Conservation (phyloP, 257 asterid species). For the Cruciata laevipes region DNA sequence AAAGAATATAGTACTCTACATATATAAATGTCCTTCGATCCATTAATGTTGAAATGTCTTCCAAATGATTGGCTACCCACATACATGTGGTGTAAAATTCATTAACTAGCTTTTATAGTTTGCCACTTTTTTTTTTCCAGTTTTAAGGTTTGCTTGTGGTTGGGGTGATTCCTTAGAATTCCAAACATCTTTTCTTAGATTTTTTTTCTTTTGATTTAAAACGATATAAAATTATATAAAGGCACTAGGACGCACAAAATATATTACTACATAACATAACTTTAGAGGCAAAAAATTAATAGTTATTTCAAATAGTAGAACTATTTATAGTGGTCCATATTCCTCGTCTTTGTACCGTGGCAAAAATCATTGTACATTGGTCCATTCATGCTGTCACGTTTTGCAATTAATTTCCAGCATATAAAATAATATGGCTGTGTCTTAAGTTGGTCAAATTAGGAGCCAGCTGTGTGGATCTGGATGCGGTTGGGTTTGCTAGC, state of each 20-base stretch:
- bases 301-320: not conserved
- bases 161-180: not conserved
- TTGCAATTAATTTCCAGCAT: not conserved
- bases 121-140: slow-evolving; percentile 6
- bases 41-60: slow-evolving; percentile 11
- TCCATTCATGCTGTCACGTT: slow-evolving; percentile 9
- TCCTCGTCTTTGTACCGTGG: slow-evolving; percentile 3
- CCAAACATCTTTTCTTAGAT: not conserved
- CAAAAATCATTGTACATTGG: slow-evolving; percentile 6
- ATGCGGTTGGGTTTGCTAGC: not conserved
- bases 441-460: not conserved
- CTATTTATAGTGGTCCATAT: slow-evolving; percentile 3
- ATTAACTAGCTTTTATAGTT: slow-evolving; percentile 1
- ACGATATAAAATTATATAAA: not conserved
- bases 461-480: not conserved
- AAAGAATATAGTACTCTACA: not conserved
- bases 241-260: not conserved
- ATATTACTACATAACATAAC: too few relatives aligned
- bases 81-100: not conserved
- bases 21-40: slow-evolving; percentile 2
- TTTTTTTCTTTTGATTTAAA: not conserved
- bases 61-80: slow-evolving; percentile 19
- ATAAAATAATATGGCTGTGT: too few relatives aligned
- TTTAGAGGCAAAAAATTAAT: too few relatives aligned
- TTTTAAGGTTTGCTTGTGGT: slow-evolving; percentile 17